Conservation (phyloP, 208 protist genomes). For the Wallacemonas rigidus region DNA sequence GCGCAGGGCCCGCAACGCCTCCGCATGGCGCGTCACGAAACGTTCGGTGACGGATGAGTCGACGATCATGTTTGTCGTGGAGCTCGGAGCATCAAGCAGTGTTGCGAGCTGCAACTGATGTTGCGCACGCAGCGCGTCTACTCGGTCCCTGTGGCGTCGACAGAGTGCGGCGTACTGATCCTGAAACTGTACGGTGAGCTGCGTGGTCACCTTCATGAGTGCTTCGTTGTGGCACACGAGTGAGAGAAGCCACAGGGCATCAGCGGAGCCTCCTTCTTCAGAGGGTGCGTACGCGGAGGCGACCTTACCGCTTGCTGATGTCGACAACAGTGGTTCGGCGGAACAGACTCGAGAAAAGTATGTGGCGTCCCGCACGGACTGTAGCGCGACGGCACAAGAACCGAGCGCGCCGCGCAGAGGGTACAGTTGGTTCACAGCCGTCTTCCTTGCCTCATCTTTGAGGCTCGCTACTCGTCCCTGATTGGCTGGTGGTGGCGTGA, state of each 20-base stretch:
- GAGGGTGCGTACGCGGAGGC: not conserved
- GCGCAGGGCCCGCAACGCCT: slow-evolving; percentile 54
- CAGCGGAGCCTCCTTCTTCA: slow-evolving; percentile 19
- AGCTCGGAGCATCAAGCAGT: slow-evolving; percentile 58
- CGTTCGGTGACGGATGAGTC: slow-evolving; percentile 55
- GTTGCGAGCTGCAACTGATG: slow-evolving; percentile 62
- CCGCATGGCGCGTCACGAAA: slow-evolving; percentile 64
- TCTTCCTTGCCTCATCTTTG: too few species aligned
- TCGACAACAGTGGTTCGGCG: not conserved
- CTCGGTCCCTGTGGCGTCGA: slow-evolving; percentile 14
- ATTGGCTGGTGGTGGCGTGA: not conserved
- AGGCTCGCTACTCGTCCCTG: too few species aligned
- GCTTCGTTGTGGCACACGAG: slow-evolving; percentile 59
- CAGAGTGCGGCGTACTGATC: slow-evolving; percentile 39
- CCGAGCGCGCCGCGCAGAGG: not conserved
- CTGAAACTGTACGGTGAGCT: slow-evolving; percentile 66
- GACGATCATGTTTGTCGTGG: slow-evolving; percentile 66
- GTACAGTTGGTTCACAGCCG: not conserved
- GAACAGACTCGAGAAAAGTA: slow-evolving; percentile 7
- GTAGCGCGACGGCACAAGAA: not conserved
- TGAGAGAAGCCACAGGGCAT: slow-evolving; percentile 67
- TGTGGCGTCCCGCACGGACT: not conserved
- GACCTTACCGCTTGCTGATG: not conserved
- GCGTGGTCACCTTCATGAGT: slow-evolving; percentile 46
- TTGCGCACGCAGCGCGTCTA: slow-evolving; percentile 39